Base-by-base conservation (phyloP, 768 basidiomycete species). In the Imleria badia region DNA sequence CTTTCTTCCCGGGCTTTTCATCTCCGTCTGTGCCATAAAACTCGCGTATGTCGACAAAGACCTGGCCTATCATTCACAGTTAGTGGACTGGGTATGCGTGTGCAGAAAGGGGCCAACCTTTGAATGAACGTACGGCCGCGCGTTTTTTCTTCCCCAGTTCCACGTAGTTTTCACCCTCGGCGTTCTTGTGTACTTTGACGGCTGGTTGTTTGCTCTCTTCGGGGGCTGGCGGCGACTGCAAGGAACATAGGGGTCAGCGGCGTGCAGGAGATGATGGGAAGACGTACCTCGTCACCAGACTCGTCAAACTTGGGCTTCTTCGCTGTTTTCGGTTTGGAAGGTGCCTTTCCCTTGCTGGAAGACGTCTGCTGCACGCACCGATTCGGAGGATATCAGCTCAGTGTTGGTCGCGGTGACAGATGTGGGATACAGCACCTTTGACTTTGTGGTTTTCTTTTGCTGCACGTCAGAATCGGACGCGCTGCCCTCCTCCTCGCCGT, bases 1-100 rank as follows among this genome's bases (percentile, higher is more conserved):
- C 91, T 62, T 91, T 93, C 70, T 90, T 92, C 0, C 89, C 88
- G 0, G 91, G 90, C 57, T 86, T 89, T 59, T 81, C 77, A 5
- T 85, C 83, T 6, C 84, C 82, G 1, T 79, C 73, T 20, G 71
- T 66, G 48, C 69, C 76, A 50, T 87, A 93, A 61, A 79, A 92
- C 66, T 92, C 88, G 38, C 90, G 82, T 49, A 92, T 89, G 62
- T 91, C 87, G 23, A 91, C 66, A 40, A 83, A 72, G 4, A 78
- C 64, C 1, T 70, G 75, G 9, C 85, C 86, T 77, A 42, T 45
- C 19, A 33, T 41, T 29, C 22, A 20, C n/a, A 19, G 22, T 66
- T 47, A 39, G 76, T 70, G 75, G 77, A 36, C 59, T 34, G 72
- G 3, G 14, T 17, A 6, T 19, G 43, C 6, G 14, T 13, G 35